These are phyloP conservation scores for Picea engelmannii DNA, from an alignment of 83 land plant genomes.

Conservation along the genomic window DNA sequence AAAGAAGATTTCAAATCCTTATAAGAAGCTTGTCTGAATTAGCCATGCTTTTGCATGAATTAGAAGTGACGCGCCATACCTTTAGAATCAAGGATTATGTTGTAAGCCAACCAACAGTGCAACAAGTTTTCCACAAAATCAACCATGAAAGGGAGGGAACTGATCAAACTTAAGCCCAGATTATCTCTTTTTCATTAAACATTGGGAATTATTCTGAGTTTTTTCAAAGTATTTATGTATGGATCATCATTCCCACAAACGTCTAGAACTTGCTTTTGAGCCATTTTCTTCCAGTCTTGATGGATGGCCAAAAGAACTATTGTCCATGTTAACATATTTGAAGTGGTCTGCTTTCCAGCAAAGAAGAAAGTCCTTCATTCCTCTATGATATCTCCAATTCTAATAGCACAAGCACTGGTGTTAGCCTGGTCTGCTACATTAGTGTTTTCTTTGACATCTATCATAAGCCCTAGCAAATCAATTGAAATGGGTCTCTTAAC, in stretches of 20 bases:
- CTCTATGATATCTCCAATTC: constrained; percentile 53
- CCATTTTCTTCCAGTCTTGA: constrained; percentile 65
- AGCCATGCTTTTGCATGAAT: constrained; percentile 31
- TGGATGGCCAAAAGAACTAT: constrained; percentile 74
- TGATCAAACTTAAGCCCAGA: too few species aligned
- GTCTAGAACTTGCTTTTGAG: constrained; percentile 61
- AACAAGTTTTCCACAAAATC: too few species aligned
- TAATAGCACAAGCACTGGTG: too few species aligned
- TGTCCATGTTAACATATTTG: constrained; percentile 82
- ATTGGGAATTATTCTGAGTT: constrained; percentile 62
- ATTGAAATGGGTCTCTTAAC: too few species aligned
- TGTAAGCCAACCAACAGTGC: too few species aligned
- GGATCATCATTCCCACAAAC: constrained; percentile 68
- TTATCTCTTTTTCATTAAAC: too few species aligned
- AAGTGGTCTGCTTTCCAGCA: constrained; percentile 80
- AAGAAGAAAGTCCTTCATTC: constrained; percentile 88
- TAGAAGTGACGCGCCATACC: too few species aligned
- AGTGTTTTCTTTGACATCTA: too few species aligned
- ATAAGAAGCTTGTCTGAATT: constrained; percentile 24
- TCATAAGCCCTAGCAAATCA: too few species aligned
- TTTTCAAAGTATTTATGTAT: constrained; percentile 44
- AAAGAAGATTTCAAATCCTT: constrained; percentile 30
- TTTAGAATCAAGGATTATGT: too few species aligned
- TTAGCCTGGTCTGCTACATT: too few species aligned
- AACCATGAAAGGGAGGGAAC: too few species aligned